phyloP scores from a whole-genome alignment of 1,284 basidiomycete genomes.

The Schizopora paradoxa region DNA sequence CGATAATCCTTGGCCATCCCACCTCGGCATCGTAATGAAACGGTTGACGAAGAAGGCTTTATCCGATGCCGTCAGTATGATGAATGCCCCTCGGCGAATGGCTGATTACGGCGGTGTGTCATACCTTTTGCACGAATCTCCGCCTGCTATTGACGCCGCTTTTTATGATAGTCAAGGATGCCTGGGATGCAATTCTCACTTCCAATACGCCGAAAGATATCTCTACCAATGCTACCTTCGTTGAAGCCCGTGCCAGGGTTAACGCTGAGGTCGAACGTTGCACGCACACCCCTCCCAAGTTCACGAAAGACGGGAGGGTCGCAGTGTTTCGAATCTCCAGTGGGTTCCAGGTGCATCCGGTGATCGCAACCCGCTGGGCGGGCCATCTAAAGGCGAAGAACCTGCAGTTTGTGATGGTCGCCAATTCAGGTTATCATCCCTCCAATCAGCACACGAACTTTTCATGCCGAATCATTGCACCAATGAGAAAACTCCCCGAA shows the following conservation, averaged over 20 bases:
- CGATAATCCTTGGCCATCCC: constrained; percentile 17
- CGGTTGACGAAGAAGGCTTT: constrained; percentile 28
- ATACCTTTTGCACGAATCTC: constrained; percentile 1
- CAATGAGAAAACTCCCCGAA: constrained; percentile 7
- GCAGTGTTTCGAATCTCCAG: constrained; percentile 29
- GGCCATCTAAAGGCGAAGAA: constrained; percentile 27
- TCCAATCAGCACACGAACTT: constrained; percentile 28
- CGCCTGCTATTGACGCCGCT: constrained; percentile 24
- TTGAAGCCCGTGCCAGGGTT: constrained; percentile 24
- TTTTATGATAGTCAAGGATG: constrained; percentile 23
- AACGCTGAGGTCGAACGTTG: constrained; percentile 26
- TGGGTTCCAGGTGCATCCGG: constrained; percentile 29
- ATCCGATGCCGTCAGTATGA: constrained; percentile 26
- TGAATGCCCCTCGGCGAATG: constrained; percentile 26
- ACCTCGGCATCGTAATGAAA: constrained; percentile 28
- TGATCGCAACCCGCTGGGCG: constrained; percentile 31
- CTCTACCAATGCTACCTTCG: constrained; percentile 19
- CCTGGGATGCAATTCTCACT: constrained; percentile 19
- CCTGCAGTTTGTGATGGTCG: constrained; percentile 31
- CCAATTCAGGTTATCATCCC: constrained; percentile 28
- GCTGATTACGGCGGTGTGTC: constrained; percentile 16
- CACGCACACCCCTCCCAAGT: constrained; percentile 25
- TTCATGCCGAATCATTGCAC: constrained; percentile 25
- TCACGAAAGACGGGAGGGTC: constrained; percentile 29
- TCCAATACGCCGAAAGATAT: constrained; percentile 19